These are phyloP conservation scores for Penicillium mononematosum DNA, from an alignment of 495 filamentous ascomycete species.

Conservation along the genomic window DNA sequence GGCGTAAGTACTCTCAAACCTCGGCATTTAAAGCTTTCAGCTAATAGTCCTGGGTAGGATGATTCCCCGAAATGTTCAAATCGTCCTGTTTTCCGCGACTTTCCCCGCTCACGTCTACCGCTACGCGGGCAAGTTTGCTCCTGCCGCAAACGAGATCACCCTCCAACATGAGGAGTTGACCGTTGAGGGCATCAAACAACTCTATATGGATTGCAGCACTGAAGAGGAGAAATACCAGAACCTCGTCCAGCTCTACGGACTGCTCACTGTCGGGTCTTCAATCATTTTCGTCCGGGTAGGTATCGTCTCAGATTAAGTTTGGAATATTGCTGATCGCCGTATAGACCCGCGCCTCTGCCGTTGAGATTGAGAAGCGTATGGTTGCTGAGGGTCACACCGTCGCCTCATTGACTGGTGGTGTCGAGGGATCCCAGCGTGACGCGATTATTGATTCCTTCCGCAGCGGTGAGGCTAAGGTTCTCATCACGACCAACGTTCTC, in stretches of 20 bases:
- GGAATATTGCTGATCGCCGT: constrained; percentile 23
- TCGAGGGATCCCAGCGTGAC: constrained; percentile 82
- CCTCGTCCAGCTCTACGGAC: constrained; percentile 86
- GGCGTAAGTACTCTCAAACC: constrained; percentile 50
- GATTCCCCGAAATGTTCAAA: constrained; percentile 70
- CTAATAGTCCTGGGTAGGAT: constrained; percentile 47
- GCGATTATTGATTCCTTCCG: constrained; percentile 85
- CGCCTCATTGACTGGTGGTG: constrained; percentile 78
- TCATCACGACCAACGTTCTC: constrained; percentile 97
- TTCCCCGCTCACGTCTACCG: constrained; percentile 81
- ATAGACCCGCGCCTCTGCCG: constrained; percentile 76
- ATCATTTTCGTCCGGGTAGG: constrained; percentile 94
- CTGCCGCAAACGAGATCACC: constrained; percentile 82
- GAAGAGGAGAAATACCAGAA: constrained; percentile 83
- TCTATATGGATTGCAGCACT: constrained; percentile 85
- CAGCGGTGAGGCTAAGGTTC: constrained; percentile 82
- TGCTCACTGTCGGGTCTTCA: constrained; percentile 92
- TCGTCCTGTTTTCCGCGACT: constrained; percentile 93
- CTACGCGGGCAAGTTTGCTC: constrained; percentile 78
- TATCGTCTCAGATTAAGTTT: constrained; percentile 10
- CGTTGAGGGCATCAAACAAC: constrained; percentile 93
- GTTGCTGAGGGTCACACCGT: constrained; percentile 85
- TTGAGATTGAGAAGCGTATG: constrained; percentile 82
- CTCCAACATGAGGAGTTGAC: constrained; percentile 88
- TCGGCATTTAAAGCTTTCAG: background rate